Base-by-base conservation (phyloP, 257 asterid species). In the Mentha longifolia region DNA sequence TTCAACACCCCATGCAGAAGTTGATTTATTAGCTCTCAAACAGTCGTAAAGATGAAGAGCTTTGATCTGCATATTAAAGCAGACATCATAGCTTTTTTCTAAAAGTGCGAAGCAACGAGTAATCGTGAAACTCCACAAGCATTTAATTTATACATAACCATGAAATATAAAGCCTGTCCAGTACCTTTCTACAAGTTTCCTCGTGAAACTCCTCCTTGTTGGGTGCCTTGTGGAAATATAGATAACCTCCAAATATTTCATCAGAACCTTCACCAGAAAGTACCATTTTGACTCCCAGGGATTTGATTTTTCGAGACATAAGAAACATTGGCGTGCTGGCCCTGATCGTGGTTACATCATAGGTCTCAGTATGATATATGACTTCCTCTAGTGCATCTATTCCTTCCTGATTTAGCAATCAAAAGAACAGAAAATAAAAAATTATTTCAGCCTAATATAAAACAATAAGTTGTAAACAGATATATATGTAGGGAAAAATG, bases 291-390 rank as follows among this genome's bases (percentile, higher is more conserved):
- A 95, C 98, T 69, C 98, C 98, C 74, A 95, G 81, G 33, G 99
- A 88, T 78, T 87, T 92, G 78, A 92, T 95, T 81, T 95, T 95
- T 65, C 99, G 87, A 22, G 98, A 92, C 92, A 92, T 92, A 35
- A 92, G 97, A 85, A 90, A 92, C 98, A 92, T 92, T 28, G 98
- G 99, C 5, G 98, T 95, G 67, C 98, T 95, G 88, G 99, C 99
- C 78, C 99, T 79, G 78, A 95, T 79, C 43, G 97, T 95, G 22
- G 99, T 95, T 85, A 95, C 99, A 39, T 95, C 99, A 78, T 95
- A 95, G 51, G 99, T 95, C 85, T 95, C 99, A 73, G 74, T 67
- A 51, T 95, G 99, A 83, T 95, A 90, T 67, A 95, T 92, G 71
- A 95, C 99, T 86, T 95, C 97, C 76, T 87, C 99, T 66, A 95